A percentile compares a stretch with the other conserved stretches of the same genome.
phyloP scores from a whole-genome alignment of 1,139 yeast species.

The Geotrichum candidum region DNA sequence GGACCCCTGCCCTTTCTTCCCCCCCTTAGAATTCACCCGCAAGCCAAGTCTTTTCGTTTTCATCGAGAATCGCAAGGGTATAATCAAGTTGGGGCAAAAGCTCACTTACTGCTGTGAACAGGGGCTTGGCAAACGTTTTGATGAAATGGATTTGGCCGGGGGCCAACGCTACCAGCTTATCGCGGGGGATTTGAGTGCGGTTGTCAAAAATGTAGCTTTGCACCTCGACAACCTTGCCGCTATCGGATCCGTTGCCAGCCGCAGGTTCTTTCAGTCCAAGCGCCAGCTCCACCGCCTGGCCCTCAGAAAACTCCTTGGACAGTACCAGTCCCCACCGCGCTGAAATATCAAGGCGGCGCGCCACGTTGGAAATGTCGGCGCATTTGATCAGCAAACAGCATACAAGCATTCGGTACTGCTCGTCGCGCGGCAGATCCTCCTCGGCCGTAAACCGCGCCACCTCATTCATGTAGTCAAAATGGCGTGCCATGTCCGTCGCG shows the following conservation, averaged over 20 bases:
- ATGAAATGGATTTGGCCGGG: slow-evolving; percentile 81
- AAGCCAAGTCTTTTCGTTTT: slow-evolving; percentile 44
- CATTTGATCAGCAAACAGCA: slow-evolving; percentile 74
- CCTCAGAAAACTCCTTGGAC: slow-evolving; percentile 70
- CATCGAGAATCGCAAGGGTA: slow-evolving; percentile 41
- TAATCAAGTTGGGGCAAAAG: slow-evolving; percentile 31
- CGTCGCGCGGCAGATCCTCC: background rate
- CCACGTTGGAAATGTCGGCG: slow-evolving; percentile 90
- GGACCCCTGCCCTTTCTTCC: background rate
- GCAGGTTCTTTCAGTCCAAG: slow-evolving; percentile 25
- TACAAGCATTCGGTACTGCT: slow-evolving; percentile 37
- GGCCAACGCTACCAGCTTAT: slow-evolving; percentile 38
- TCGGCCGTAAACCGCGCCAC: slow-evolving; percentile 24
- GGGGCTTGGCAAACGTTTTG: slow-evolving; percentile 68
- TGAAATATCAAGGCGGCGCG: slow-evolving; percentile 69
- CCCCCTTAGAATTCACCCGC: background rate
- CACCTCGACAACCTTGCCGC: background rate
- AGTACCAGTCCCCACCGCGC: slow-evolving; percentile 82
- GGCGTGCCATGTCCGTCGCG: slow-evolving; percentile 95
- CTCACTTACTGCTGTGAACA: slow-evolving; percentile 59
- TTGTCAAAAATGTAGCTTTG: background rate
- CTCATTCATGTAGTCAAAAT: slow-evolving; percentile 62
- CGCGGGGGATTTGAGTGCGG: background rate
- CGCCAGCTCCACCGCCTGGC: slow-evolving; percentile 46
- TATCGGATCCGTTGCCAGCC: slow-evolving; percentile 3